Conservation (phyloP, 257 asterid genomes). For the Sherardia arvensis region DNA sequence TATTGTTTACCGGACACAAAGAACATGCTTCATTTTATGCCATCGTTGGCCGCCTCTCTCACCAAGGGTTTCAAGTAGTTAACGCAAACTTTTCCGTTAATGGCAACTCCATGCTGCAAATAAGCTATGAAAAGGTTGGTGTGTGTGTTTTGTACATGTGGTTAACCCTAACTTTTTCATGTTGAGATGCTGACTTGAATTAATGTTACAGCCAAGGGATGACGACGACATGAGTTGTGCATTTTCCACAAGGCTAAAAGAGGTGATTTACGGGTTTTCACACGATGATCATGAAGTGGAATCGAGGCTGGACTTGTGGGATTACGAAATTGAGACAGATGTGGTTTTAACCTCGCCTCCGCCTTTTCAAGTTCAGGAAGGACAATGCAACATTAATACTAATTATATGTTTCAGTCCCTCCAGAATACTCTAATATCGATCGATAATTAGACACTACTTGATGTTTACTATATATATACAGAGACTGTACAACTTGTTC, state of each 20-base stretch:
- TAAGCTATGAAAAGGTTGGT: conserved; percentile 30
- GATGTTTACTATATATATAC: background rate
- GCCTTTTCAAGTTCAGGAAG: background rate
- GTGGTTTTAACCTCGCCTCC: background rate
- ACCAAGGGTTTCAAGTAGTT: conserved; percentile 31
- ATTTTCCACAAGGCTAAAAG: background rate
- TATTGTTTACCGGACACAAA: conserved; percentile 20
- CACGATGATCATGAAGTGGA: conserved; percentile 12
- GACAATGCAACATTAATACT: background rate
- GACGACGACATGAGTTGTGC: background rate
- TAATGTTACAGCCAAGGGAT: background rate
- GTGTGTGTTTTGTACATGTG: background rate
- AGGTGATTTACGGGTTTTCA: background rate
- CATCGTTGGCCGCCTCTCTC: conserved; percentile 20
- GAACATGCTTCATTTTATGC: conserved; percentile 22
- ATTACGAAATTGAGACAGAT: conserved; percentile 24
- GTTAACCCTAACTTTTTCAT: too few relatives aligned
- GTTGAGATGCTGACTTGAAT: background rate
- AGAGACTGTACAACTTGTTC: background rate
- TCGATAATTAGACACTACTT: background rate
- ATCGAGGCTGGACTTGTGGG: conserved; percentile 28
- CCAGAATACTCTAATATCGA: too few relatives aligned
- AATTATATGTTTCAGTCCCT: background rate
- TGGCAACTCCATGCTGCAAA: conserved; percentile 35
- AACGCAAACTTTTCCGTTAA: conserved; percentile 27